Conservation (phyloP, 768 basidiomycete species). For the Pleurotus platypus region DNA sequence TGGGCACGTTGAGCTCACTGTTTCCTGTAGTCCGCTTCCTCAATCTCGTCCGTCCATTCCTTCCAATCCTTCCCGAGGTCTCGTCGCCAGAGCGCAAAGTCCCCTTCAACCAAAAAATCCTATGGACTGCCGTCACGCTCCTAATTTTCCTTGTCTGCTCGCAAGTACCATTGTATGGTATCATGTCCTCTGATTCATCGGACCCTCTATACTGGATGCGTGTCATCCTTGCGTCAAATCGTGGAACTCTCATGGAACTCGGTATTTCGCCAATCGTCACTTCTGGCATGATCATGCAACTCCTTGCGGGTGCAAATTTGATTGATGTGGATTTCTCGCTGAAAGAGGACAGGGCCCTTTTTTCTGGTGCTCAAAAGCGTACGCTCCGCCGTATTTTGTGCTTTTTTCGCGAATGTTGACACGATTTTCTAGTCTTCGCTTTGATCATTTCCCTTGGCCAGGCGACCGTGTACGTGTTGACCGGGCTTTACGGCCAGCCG, state of each 20-base stretch:
- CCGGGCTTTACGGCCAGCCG: conserved; percentile 95
- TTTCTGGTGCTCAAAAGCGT: conserved; percentile 97
- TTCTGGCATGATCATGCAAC: conserved; percentile 99
- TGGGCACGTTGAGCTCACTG: conserved; percentile 7
- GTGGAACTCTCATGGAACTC: conserved; percentile 98
- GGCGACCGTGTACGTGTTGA: conserved; percentile 94
- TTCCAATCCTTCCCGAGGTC: conserved; percentile 95
- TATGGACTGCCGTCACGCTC: conserved; percentile 99
- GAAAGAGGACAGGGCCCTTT: conserved; percentile 95
- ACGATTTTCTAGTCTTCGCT: conserved; percentile 72
- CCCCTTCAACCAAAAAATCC: conserved; percentile 95
- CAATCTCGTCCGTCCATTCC: conserved; percentile 96
- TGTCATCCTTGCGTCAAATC: conserved; percentile 97
- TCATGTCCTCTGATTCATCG: conserved; percentile 99
- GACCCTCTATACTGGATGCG: conserved; percentile 99
- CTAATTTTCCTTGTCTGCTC: conserved; percentile 99
- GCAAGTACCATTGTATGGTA: conserved; percentile 97
- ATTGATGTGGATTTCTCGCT: conserved; percentile 96
- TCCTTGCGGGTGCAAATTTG: conserved; percentile 94
- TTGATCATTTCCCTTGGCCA: conserved; percentile 96
- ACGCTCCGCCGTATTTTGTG: conserved; percentile 25
- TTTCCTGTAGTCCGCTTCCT: conserved; percentile 81
- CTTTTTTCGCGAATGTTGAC: neutral
- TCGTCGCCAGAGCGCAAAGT: conserved; percentile 98
- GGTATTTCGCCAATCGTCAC: conserved; percentile 98